A percentile compares a stretch with the other conserved stretches of the same genome.
phyloP scores from a whole-genome alignment of 2,329 filamentous ascomycete species.

The Botrytis fabae region DNA sequence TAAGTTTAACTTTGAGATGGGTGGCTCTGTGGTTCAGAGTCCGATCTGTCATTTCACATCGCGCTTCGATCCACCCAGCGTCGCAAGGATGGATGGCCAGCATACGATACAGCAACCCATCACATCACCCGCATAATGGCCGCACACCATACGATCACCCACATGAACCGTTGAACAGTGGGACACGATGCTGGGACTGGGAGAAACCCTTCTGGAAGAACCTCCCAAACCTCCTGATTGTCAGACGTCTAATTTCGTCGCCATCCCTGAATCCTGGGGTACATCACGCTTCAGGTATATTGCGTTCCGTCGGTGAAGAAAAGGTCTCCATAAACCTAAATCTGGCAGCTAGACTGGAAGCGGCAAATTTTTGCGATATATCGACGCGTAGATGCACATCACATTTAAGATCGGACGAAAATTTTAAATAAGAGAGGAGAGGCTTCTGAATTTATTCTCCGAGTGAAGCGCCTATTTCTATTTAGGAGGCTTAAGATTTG shows the following conservation, averaged over 20 bases:
- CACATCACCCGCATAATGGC: slow-evolving; percentile 4
- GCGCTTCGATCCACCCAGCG: not conserved
- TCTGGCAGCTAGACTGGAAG: not conserved
- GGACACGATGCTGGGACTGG: not conserved
- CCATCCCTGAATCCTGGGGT: not conserved
- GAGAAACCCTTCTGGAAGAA: slow-evolving; percentile 1
- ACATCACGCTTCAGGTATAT: slow-evolving; percentile 8
- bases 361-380: not conserved
- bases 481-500: not conserved
- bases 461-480: slow-evolving; percentile 1
- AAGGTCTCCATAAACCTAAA: not conserved
- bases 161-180: slow-evolving; percentile 11
- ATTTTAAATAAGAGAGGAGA: not conserved
- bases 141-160: slow-evolving; percentile 10
- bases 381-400: not conserved
- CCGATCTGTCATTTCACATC: not conserved
- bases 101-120: not conserved
- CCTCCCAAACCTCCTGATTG: not conserved
- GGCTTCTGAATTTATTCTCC: slow-evolving; percentile 4
- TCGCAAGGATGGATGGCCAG: not conserved
- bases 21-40: slow-evolving; percentile 7
- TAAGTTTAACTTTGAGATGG: slow-evolving; percentile 1
- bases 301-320: slow-evolving; percentile 7
- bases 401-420: not conserved
- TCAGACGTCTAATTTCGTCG: slow-evolving; percentile 4